Percentiles rank a stretch among this genome's conserved stretches.
phyloP scores from a whole-genome alignment of 1,284 basidiomycete species.

The Melampsora larici-populina region DNA sequence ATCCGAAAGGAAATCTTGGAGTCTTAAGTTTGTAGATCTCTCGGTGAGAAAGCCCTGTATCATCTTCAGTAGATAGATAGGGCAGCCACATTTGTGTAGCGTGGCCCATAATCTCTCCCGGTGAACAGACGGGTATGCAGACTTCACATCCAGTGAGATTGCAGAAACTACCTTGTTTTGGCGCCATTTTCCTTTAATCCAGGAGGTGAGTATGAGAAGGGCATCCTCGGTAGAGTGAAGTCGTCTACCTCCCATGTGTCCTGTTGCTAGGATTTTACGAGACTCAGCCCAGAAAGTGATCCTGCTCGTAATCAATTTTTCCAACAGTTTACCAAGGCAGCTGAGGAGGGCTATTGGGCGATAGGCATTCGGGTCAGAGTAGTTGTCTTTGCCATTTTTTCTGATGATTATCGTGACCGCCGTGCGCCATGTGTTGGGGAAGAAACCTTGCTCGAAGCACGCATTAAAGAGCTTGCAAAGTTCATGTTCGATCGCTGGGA shows the following conservation, averaged over 20 bases:
- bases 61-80: not conserved
- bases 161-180: not conserved
- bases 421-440: not conserved
- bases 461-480: not conserved
- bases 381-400: not conserved
- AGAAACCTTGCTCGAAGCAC: not conserved
- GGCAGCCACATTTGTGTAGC: not conserved
- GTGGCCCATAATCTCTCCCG: not conserved
- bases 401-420: not conserved
- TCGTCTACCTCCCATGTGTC: not conserved
- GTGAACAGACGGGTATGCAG: not conserved
- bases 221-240: not conserved
- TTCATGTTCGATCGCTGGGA: not conserved
- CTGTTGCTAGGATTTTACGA: not conserved
- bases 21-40: not conserved
- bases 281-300: not conserved
- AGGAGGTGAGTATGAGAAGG: not conserved
- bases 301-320: not conserved
- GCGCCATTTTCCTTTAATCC: not conserved
- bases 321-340: not conserved
- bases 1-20: too few species aligned
- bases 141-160: conserved; percentile 4
- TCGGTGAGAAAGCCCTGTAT: not conserved
- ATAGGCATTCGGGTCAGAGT: not conserved
- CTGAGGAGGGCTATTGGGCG: not conserved